These are phyloP conservation scores for Haplosporangium sp. DNA, from an alignment of 371 early-diverging fungal species.

Conservation along the genomic window DNA sequence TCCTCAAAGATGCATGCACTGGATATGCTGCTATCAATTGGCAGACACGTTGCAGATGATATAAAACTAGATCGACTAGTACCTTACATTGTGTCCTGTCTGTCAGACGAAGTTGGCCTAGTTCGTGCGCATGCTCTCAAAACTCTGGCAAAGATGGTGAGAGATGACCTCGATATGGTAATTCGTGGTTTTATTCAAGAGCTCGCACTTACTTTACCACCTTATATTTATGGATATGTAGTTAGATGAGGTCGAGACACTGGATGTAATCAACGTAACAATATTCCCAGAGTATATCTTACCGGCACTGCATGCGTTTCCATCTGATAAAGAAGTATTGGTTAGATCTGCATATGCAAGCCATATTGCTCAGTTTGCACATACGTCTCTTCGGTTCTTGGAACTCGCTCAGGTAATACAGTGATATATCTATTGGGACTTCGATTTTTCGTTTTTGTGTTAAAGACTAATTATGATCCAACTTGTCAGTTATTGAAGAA, in stretches of 20 bases:
- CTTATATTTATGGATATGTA: slow-evolving; percentile 23
- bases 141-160: slow-evolving; percentile 81
- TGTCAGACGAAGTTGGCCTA: slow-evolving; percentile 75
- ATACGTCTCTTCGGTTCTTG: slow-evolving; percentile 79
- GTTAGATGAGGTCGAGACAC: slow-evolving; percentile 81
- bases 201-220: not conserved
- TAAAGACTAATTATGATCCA: not conserved
- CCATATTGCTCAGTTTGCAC: slow-evolving; percentile 83
- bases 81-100: slow-evolving; percentile 83
- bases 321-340: slow-evolving; percentile 78
- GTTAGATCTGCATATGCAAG: slow-evolving; percentile 87
- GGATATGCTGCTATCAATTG: slow-evolving; percentile 80
- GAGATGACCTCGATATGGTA: slow-evolving; percentile 6
- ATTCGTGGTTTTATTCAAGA: not conserved
- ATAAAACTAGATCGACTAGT: slow-evolving; percentile 84
- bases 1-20: slow-evolving; percentile 80
- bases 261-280: slow-evolving; percentile 84
- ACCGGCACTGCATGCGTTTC: slow-evolving; percentile 77
- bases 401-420: slow-evolving; percentile 72
- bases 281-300: slow-evolving; percentile 93
- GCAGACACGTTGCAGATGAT: slow-evolving; percentile 77
- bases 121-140: slow-evolving; percentile 84
- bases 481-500: slow-evolving; percentile 65
- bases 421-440: not conserved
- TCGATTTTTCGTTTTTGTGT: too few relatives aligned